Evolutionary conservation across 2,329 filamentous ascomycete genomes (phyloP).

Genomic region (Endocalyx cinctus): DNA sequence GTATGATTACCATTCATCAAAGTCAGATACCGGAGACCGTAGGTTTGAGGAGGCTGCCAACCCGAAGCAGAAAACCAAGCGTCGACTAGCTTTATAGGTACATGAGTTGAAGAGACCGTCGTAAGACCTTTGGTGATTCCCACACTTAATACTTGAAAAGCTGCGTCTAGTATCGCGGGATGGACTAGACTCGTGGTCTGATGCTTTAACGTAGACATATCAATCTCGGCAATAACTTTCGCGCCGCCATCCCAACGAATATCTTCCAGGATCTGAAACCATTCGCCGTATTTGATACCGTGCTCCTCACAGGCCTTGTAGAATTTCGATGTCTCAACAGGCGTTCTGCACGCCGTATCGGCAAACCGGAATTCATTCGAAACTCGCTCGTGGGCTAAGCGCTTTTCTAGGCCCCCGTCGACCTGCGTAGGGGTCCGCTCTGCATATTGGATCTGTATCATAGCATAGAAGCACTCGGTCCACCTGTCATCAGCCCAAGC

Average conservation of each 20-base stretch:
- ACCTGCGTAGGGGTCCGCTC: constrained; percentile 12
- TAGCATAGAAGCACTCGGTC: constrained; percentile 27
- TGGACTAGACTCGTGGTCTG: constrained; percentile 27
- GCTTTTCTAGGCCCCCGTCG: constrained; percentile 13
- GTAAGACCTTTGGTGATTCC: constrained; percentile 16
- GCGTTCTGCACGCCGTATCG: constrained; percentile 13
- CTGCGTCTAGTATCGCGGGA: constrained; percentile 32
- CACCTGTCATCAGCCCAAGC: constrained; percentile 21
- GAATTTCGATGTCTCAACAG: constrained; percentile 21
- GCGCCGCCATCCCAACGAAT: constrained; percentile 24
- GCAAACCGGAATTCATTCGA: constrained; percentile 11
- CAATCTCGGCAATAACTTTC: constrained; percentile 17
- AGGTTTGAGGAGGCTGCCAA: constrained; percentile 25
- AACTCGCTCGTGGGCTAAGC: constrained; percentile 6
- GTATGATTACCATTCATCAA: constrained; percentile 11
- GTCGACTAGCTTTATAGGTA: constrained; percentile 25
- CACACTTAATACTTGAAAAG: constrained; percentile 26
- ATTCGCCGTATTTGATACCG: constrained; percentile 26
- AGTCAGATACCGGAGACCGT: constrained; percentile 20
- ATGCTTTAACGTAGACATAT: constrained; percentile 14
- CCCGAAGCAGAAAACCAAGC: constrained; percentile 29
- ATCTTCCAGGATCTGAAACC: constrained; percentile 25
- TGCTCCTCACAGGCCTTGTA: constrained; percentile 23
- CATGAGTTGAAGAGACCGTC: constrained; percentile 15
- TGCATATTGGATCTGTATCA: constrained; percentile 24